Conservation (phyloP, 331 rosid species). For the Stylosanthes scabra region DNA sequence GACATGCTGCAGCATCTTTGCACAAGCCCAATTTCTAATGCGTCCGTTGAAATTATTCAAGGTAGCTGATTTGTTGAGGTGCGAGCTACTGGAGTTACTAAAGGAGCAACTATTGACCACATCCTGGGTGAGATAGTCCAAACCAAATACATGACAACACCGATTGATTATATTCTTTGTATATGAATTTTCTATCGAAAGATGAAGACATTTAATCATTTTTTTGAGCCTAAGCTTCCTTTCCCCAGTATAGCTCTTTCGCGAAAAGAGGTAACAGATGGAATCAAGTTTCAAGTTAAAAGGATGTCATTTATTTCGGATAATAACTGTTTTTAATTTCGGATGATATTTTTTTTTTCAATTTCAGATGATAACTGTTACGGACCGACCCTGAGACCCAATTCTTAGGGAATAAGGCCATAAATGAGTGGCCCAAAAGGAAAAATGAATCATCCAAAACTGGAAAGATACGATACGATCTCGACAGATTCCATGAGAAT, state of each 20-base stretch:
- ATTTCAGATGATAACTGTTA: too few species aligned
- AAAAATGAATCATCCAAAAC: too few species aligned
- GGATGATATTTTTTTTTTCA: too few species aligned
- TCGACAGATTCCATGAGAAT: too few species aligned
- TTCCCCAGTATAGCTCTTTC: conserved; percentile 41
- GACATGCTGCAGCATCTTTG: conserved; percentile 99
- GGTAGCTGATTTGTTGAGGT: conserved; percentile 97
- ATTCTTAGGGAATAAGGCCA: too few species aligned
- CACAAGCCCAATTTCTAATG: conserved; percentile 97
- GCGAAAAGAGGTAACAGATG: conserved; percentile 65
- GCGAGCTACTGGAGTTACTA: conserved; percentile 92
- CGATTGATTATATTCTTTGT: conserved; percentile 92
- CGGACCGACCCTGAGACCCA: too few species aligned
- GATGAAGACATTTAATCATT: conserved; percentile 92
- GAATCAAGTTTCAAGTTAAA: conserved; percentile 60
- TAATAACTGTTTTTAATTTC: too few species aligned
- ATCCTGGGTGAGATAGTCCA: conserved; percentile 97
- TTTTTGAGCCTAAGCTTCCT: conserved; percentile 96
- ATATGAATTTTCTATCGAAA: conserved; percentile 94
- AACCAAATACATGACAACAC: conserved; percentile 88
- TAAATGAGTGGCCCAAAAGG: too few species aligned
- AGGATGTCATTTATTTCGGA: conserved; percentile 54
- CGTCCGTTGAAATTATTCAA: conserved; percentile 95
- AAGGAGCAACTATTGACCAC: conserved; percentile 99
- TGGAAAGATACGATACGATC: too few species aligned